Evolutionary conservation across 768 basidiomycete species (phyloP).

Genomic region (Macrolepiota dolichaula): DNA sequence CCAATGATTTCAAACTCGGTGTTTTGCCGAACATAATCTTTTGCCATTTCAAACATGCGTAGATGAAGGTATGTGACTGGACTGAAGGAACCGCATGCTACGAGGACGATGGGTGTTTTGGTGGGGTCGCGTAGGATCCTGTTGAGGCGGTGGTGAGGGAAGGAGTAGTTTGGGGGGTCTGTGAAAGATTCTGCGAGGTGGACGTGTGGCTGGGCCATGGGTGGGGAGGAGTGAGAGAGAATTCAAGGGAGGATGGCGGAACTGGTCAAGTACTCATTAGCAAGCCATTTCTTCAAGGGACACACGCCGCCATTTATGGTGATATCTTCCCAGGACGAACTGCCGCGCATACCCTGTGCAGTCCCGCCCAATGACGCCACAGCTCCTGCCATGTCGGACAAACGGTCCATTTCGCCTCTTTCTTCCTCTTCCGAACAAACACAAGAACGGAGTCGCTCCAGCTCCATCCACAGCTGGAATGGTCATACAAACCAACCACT

Average conservation of each 20-base stretch:
- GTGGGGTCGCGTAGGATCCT: slow-evolving; percentile 52
- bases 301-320: slow-evolving; percentile 14
- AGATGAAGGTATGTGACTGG: slow-evolving; percentile 97
- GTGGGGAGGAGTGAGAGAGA: slow-evolving; percentile 17
- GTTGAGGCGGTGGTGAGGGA: slow-evolving; percentile 63
- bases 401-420: background rate
- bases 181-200: slow-evolving; percentile 47
- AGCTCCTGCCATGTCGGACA: slow-evolving; percentile 8
- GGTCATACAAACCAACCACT: slow-evolving; percentile 2
- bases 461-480: slow-evolving; percentile 7
- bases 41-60: slow-evolving; percentile 99
- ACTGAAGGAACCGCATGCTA: slow-evolving; percentile 97
- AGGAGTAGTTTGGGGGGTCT: slow-evolving; percentile 63
- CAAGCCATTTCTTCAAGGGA: slow-evolving; percentile 5
- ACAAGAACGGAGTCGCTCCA: slow-evolving; percentile 9
- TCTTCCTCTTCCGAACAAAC: background rate
- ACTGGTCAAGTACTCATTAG: slow-evolving; percentile 13
- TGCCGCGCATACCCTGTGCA: background rate
- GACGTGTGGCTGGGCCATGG: slow-evolving; percentile 23
- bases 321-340: slow-evolving; percentile 29
- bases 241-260: slow-evolving; percentile 1
- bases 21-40: slow-evolving; percentile 90
- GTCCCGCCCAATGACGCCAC: background rate
- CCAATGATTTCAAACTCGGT: slow-evolving; percentile 92
- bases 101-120: slow-evolving; percentile 87